Percentiles rank a stretch among this genome's conserved stretches.
phyloP scores from a whole-genome alignment of 2,329 filamentous ascomycete species.

The Verticillium nubilum region DNA sequence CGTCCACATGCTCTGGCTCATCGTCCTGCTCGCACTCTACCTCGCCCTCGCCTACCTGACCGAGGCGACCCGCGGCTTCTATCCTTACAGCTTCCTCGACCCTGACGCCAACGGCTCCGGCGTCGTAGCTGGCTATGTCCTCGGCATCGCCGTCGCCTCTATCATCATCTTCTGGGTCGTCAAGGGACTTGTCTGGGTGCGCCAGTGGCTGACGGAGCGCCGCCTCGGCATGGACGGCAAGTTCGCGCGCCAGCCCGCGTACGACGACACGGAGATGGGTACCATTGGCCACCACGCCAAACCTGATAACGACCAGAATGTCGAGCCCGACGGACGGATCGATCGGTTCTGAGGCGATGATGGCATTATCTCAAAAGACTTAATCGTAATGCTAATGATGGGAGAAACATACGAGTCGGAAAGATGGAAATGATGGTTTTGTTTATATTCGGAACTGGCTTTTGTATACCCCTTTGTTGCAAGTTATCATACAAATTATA shows the following conservation, averaged over 20 bases:
- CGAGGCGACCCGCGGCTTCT: constrained; percentile 62
- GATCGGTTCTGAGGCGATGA: not conserved
- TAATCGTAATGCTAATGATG: not conserved
- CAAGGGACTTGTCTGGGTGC: constrained; percentile 43
- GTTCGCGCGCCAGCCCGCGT: constrained; percentile 20
- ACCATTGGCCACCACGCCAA: constrained; percentile 4
- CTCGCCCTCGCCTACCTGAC: constrained; percentile 71
- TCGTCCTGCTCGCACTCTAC: constrained; percentile 68
- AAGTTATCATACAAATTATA: not conserved
- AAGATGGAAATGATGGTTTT: not conserved
- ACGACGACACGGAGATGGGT: constrained; percentile 7
- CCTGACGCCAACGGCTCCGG: constrained; percentile 41
- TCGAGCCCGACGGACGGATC: not conserved
- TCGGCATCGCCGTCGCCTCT: constrained; percentile 50
- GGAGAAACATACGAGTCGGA: not conserved
- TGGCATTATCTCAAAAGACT: too few relatives aligned
- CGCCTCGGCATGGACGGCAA: constrained; percentile 38
- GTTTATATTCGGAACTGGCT: not conserved
- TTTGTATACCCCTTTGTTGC: not conserved
- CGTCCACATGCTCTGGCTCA: constrained; percentile 61
- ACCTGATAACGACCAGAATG: not conserved
- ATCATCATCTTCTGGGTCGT: constrained; percentile 48
- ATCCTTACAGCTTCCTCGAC: constrained; percentile 76
- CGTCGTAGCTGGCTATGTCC: constrained; percentile 58
- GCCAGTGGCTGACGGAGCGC: constrained; percentile 42